phyloP scores from a whole-genome alignment of 768 basidiomycete genomes.

The Exidia glandulosa region DNA sequence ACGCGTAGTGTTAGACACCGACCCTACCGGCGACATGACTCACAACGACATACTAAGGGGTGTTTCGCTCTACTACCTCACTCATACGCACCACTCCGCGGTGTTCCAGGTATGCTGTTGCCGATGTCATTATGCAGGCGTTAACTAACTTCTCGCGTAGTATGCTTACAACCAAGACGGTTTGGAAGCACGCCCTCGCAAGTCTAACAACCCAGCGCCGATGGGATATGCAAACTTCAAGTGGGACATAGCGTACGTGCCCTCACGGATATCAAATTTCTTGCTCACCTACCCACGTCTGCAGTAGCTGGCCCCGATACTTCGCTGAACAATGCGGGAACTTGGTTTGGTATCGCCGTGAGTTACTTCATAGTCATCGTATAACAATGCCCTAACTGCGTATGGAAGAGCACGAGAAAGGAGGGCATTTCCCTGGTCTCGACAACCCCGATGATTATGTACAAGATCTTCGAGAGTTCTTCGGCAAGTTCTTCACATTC shows the following conservation, averaged over 20 bases:
- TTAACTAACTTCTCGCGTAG: too few species aligned
- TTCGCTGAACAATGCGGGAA: not conserved
- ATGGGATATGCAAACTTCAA: conserved; percentile 1
- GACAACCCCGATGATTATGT: not conserved
- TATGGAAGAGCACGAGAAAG: not conserved
- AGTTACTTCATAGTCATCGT: too few species aligned
- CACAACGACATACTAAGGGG: conserved; percentile 10
- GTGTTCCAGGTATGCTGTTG: too few species aligned
- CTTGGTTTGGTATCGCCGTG: not conserved
- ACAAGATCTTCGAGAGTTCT: not conserved
- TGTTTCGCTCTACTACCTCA: conserved; percentile 17
- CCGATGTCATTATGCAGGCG: too few species aligned
- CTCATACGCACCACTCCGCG: conserved; percentile 12
- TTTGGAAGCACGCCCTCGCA: not conserved
- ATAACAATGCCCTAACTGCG: not conserved
- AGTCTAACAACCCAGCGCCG: not conserved
- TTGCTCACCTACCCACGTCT: too few species aligned
- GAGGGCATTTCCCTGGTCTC: not conserved
- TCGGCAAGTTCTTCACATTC: not conserved
- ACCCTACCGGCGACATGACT: conserved; percentile 6
- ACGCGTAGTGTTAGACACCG: conserved; percentile 1
- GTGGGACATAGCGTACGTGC: not conserved
- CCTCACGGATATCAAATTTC: too few species aligned
- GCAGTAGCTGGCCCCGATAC: not conserved
- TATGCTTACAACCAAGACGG: conserved; percentile 9